A percentile compares a stretch with the other conserved stretches of the same genome.
These are phyloP conservation scores for bread wheat (Triticum aestivum) DNA, from an alignment of 176 grass and related monocot species.

Conservation along the genomic window DNA sequence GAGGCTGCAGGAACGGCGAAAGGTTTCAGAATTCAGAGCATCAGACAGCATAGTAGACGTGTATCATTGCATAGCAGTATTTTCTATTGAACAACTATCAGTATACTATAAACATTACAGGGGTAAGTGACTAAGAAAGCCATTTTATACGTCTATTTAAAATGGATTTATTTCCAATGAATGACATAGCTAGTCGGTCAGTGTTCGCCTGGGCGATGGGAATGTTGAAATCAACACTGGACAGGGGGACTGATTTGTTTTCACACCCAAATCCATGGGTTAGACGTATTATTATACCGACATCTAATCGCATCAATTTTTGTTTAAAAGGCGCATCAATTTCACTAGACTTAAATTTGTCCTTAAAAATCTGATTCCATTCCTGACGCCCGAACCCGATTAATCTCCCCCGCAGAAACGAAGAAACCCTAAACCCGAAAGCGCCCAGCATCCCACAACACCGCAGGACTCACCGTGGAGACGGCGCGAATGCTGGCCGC, in stretches of 20 bases:
- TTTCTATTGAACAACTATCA: not conserved
- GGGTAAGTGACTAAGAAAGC: not conserved
- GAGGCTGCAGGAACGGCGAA: constrained; percentile 53
- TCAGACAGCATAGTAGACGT: not conserved
- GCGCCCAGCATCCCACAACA: not conserved
- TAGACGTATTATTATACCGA: not conserved
- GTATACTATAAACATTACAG: not conserved
- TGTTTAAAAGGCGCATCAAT: not conserved
- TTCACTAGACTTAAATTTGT: not conserved
- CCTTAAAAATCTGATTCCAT: not conserved
- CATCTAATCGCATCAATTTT: not conserved
- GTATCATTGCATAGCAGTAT: not conserved
- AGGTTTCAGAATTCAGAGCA: not conserved
- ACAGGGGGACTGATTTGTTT: not conserved
- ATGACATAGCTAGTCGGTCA: not conserved
- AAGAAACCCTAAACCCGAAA: not conserved
- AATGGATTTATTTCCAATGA: not conserved
- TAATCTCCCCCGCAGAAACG: not conserved
- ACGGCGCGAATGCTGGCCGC: constrained; percentile 47
- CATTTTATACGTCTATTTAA: not conserved
- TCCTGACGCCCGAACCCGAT: not conserved
- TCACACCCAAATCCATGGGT: not conserved
- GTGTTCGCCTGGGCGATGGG: not conserved
- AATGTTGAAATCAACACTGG: not conserved
- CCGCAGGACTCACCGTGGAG: constrained; percentile 30